These are phyloP conservation scores for Endotrypanum monterogeii DNA, from an alignment of 208 protist genomes.

Conservation along the genomic window DNA sequence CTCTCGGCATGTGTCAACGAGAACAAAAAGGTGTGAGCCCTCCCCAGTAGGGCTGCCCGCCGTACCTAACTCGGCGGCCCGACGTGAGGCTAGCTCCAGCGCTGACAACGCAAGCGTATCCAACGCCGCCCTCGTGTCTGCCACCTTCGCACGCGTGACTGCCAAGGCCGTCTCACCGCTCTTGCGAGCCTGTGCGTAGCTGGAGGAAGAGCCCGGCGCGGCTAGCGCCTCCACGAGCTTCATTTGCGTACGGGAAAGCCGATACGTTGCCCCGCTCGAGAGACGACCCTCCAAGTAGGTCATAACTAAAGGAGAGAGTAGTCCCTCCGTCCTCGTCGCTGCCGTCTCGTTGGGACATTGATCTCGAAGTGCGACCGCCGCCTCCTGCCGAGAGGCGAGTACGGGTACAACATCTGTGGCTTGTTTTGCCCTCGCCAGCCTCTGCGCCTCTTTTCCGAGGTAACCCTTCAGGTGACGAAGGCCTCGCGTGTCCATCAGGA, in stretches of 20 bases:
- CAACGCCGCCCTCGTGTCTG: slow-evolving; percentile 16
- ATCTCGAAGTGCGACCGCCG: not conserved
- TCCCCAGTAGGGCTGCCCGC: not conserved
- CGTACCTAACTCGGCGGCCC: not conserved
- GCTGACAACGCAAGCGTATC: slow-evolving; percentile 35
- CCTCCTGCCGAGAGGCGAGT: slow-evolving; percentile 30
- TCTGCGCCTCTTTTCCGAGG: slow-evolving; percentile 28
- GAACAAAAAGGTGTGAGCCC: slow-evolving; percentile 37
- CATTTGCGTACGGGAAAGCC: slow-evolving; percentile 27
- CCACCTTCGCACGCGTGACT: slow-evolving; percentile 35
- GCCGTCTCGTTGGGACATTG: not conserved
- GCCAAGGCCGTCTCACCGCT: slow-evolving; percentile 11
- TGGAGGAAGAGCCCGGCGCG: not conserved
- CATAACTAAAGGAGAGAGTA: slow-evolving; percentile 18
- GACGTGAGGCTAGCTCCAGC: slow-evolving; percentile 33
- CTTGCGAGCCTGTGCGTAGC: not conserved
- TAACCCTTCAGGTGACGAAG: slow-evolving; percentile 55
- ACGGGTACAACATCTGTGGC: slow-evolving; percentile 62
- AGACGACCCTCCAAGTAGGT: slow-evolving; percentile 21
- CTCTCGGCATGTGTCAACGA: slow-evolving; percentile 39
- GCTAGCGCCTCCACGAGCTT: slow-evolving; percentile 24
- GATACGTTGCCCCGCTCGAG: slow-evolving; percentile 10
- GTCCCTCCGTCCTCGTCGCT: not conserved
- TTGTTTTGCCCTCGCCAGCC: slow-evolving; percentile 43
- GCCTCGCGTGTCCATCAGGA: slow-evolving; percentile 44